Evolutionary conservation across 176 grass and related monocot genomes (phyloP).

Genomic region (Otatea glauca): DNA sequence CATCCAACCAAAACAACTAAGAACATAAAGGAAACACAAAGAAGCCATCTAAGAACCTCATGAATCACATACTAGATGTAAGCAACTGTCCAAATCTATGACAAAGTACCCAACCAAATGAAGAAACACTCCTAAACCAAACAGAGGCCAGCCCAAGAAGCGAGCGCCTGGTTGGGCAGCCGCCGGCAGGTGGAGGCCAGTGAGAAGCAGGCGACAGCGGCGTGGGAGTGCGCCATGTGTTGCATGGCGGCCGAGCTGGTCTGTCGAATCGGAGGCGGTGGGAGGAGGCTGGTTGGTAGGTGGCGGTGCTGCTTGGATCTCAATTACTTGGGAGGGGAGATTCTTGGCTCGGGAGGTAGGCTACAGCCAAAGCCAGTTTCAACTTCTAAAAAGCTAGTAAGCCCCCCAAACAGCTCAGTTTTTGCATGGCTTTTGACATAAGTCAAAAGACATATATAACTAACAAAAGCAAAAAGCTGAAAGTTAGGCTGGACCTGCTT

Average conservation of each 20-base stretch:
- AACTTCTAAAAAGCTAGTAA: too few relatives aligned
- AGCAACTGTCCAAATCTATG: neutral
- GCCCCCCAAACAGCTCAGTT: too few relatives aligned
- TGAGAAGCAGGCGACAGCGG: slow-evolving; percentile 39
- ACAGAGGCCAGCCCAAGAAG: neutral
- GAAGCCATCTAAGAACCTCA: neutral
- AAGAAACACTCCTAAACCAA: neutral
- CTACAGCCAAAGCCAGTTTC: too few relatives aligned
- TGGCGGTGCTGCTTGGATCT: slow-evolving; percentile 2
- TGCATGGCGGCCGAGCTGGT: slow-evolving; percentile 21
- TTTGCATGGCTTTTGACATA: too few relatives aligned
- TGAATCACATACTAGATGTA: neutral
- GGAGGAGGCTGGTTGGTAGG: slow-evolving; percentile 5
- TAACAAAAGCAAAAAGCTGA: too few relatives aligned
- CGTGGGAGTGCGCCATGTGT: slow-evolving; percentile 52
- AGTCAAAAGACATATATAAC: too few relatives aligned
- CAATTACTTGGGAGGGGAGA: neutral
- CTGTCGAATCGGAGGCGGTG: slow-evolving; percentile 20
- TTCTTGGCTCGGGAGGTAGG: slow-evolving; percentile 3
- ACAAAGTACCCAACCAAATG: neutral
- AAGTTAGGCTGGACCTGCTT: too few relatives aligned
- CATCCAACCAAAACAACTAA: slow-evolving; percentile 10
- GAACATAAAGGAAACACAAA: neutral
- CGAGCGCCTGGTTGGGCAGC: slow-evolving; percentile 45
- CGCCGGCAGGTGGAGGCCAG: slow-evolving; percentile 33